Evolutionary conservation across 345 rosid species (phyloP).

Genomic region (Bruguiera gymnorhiza): DNA sequence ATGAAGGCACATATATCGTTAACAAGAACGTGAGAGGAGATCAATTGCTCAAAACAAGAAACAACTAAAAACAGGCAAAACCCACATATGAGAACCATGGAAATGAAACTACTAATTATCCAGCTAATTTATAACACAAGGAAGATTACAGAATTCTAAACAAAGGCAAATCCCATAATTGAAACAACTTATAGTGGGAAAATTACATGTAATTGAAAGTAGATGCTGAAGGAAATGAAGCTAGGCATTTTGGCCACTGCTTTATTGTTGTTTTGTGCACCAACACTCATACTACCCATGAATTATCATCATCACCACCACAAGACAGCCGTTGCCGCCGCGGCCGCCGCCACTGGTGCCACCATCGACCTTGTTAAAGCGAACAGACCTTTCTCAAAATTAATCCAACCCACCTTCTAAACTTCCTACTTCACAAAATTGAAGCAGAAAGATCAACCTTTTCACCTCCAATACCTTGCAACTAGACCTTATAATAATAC

Average conservation of each 20-base stretch:
- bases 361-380: background rate
- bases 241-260: conserved; percentile 51
- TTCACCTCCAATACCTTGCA: background rate
- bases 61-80: background rate
- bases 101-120: background rate
- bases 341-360: background rate
- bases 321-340: background rate
- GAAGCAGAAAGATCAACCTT: background rate
- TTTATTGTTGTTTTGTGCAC: conserved; percentile 36
- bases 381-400: conserved; percentile 5
- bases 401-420: conserved; percentile 1
- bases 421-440: background rate
- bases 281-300: conserved; percentile 39
- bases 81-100: background rate
- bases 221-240: conserved; percentile 38
- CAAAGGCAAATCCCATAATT: background rate
- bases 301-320: conserved; percentile 32
- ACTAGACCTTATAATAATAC: background rate
- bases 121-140: background rate
- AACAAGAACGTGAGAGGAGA: background rate
- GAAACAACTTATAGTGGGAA: background rate
- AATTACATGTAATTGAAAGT: conserved; percentile 44
- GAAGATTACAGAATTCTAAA: background rate
- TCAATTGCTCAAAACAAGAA: background rate
- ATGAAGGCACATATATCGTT: background rate